These are phyloP conservation scores for Trypanosoma theileri DNA, from an alignment of 208 protist genomes.

Conservation along the genomic window DNA sequence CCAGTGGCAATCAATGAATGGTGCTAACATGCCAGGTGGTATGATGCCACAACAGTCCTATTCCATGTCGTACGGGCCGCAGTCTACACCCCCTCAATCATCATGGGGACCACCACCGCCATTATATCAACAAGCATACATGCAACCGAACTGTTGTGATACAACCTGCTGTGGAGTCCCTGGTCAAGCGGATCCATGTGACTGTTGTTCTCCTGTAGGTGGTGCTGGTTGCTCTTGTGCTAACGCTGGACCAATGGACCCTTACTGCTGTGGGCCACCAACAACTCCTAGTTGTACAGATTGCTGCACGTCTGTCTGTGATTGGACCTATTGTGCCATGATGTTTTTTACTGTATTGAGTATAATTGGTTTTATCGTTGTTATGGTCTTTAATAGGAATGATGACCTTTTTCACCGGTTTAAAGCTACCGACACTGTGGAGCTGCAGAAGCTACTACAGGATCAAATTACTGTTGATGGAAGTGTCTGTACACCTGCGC, in stretches of 20 bases:
- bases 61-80: neutral
- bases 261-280: slow-evolving; percentile 52
- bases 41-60: slow-evolving; percentile 8
- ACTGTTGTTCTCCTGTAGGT: neutral
- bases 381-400: slow-evolving; percentile 34
- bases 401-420: slow-evolving; percentile 70
- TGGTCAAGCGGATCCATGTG: slow-evolving; percentile 11
- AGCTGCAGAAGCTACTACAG: slow-evolving; percentile 42
- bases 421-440: slow-evolving; percentile 28
- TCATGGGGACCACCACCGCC: slow-evolving; percentile 10
- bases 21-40: too few species aligned
- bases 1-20: slow-evolving; percentile 5
- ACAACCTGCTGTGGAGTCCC: neutral
- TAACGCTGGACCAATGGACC: slow-evolving; percentile 40
- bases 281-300: slow-evolving; percentile 37
- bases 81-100: neutral
- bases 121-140: slow-evolving; percentile 12
- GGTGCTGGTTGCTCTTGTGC: neutral
- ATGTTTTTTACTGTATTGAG: slow-evolving; percentile 51
- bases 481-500: slow-evolving; percentile 24
- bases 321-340: slow-evolving; percentile 68
- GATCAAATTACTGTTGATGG: slow-evolving; percentile 29
- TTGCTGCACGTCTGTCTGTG: slow-evolving; percentile 52
- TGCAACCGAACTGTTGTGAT: slow-evolving; percentile 6
- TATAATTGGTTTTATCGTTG: slow-evolving; percentile 50